Evolutionary conservation across 1,284 basidiomycete genomes (phyloP).

Genomic region (Apiotrichum siamense): DNA sequence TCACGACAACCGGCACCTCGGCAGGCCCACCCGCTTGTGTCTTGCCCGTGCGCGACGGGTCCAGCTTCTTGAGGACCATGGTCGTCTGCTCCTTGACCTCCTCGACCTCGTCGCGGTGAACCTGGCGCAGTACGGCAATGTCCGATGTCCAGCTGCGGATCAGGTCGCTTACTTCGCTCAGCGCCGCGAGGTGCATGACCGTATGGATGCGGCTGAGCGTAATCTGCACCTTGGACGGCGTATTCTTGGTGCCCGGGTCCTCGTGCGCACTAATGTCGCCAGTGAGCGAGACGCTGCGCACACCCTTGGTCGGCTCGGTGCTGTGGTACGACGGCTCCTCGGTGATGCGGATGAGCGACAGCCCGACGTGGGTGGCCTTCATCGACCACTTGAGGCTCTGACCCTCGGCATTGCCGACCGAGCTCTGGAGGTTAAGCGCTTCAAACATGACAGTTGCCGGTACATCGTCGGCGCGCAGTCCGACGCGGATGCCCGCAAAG

Average conservation of each 20-base stretch:
- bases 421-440: constrained; percentile 30
- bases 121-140: constrained; percentile 62
- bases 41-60: constrained; percentile 9
- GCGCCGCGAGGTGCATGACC: constrained; percentile 83
- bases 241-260: constrained; percentile 22
- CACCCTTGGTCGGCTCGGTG: constrained; percentile 54
- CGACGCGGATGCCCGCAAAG: constrained; percentile 34
- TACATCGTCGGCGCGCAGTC: constrained; percentile 41
- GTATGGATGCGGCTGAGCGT: constrained; percentile 71
- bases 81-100: constrained; percentile 75
- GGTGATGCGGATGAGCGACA: constrained; percentile 28
- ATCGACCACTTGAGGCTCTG: constrained; percentile 36
- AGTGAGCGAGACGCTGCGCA: constrained; percentile 72
- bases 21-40: neutral
- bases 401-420: constrained; percentile 22
- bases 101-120: constrained; percentile 65
- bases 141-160: constrained; percentile 70
- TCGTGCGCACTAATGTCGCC: constrained; percentile 58
- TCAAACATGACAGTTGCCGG: constrained; percentile 38
- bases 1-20: neutral
- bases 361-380: constrained; percentile 36
- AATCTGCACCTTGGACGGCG: constrained; percentile 49
- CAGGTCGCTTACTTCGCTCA: constrained; percentile 80
- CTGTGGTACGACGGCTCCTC: constrained; percentile 18
- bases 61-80: constrained; percentile 54